Evolutionary conservation across 176 grass and related monocot species (phyloP).

Genomic region (Carex myosuroides): DNA sequence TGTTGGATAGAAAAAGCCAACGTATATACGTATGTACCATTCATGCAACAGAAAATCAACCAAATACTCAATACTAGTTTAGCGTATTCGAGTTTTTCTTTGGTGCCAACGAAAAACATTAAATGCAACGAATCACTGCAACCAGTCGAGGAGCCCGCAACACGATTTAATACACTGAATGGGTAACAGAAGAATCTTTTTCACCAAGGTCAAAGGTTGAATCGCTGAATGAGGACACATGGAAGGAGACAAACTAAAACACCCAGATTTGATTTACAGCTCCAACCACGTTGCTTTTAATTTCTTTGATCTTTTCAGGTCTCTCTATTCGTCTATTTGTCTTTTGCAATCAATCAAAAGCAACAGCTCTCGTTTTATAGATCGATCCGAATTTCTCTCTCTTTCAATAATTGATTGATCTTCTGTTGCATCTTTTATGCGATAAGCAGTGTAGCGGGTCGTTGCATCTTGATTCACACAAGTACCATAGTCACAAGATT

Average conservation of each 20-base stretch:
- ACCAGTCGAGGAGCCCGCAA: not conserved
- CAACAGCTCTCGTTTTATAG: not conserved
- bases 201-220: not conserved
- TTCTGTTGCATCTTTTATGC: not conserved
- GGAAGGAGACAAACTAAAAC: constrained; percentile 16
- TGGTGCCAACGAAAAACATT: not conserved
- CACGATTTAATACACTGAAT: not conserved
- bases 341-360: constrained; percentile 21
- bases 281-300: constrained; percentile 19
- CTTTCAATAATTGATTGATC: not conserved
- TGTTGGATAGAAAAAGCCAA: no score
- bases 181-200: not conserved
- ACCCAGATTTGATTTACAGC: constrained; percentile 16
- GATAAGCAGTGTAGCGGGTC: not conserved
- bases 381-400: not conserved
- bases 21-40: no score
- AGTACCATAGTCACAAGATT: no score
- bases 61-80: no score
- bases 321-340: not conserved
- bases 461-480: not conserved
- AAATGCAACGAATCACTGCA: not conserved
- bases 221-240: not conserved
- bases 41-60: no score
- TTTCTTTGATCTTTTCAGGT: constrained; percentile 7
- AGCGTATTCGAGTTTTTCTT: no score